These are phyloP conservation scores for Wickerhamiella kazuoi DNA, from an alignment of 805 yeast species.

Conservation along the genomic window DNA sequence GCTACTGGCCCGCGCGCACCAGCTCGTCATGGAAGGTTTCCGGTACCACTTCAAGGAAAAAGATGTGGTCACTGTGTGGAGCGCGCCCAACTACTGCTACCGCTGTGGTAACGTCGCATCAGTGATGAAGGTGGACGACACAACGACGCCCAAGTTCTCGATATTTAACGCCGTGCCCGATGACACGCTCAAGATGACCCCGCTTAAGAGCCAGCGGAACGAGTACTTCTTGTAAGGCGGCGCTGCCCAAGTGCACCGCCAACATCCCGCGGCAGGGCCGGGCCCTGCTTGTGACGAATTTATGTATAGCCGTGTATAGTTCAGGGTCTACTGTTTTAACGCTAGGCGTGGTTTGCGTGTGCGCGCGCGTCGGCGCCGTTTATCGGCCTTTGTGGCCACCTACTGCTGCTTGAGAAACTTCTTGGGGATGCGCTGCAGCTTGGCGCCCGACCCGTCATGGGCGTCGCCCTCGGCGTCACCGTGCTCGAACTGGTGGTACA, in stretches of 20 bases:
- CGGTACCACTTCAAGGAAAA: conserved; percentile 90
- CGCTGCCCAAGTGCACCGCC: background rate
- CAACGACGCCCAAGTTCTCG: conserved; percentile 72
- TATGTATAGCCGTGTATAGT: too few relatives aligned
- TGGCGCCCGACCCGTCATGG: conserved; percentile 13
- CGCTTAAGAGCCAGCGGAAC: conserved; percentile 23
- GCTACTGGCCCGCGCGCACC: conserved; percentile 91
- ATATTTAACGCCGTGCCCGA: conserved; percentile 93
- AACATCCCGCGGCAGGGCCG: too few relatives aligned
- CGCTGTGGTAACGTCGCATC: conserved; percentile 97
- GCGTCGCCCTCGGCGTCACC: conserved; percentile 31
- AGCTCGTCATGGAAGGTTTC: conserved; percentile 96
- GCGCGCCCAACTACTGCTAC: conserved; percentile 93
- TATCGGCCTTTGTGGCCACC: too few relatives aligned
- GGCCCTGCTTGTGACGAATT: too few relatives aligned
- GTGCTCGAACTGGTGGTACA: conserved; percentile 74
- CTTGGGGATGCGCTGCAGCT: conserved; percentile 11
- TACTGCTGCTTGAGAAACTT: conserved; percentile 15
- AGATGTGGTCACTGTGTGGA: conserved; percentile 96
- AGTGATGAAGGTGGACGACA: conserved; percentile 89
- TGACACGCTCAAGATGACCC: conserved; percentile 21
- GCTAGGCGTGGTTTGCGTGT: too few relatives aligned
- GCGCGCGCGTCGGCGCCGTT: too few relatives aligned
- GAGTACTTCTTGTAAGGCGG: conserved; percentile 21
- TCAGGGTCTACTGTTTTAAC: too few relatives aligned